phyloP scores from a whole-genome alignment of 495 filamentous ascomycete genomes.

The Lophiotrema nucula region DNA sequence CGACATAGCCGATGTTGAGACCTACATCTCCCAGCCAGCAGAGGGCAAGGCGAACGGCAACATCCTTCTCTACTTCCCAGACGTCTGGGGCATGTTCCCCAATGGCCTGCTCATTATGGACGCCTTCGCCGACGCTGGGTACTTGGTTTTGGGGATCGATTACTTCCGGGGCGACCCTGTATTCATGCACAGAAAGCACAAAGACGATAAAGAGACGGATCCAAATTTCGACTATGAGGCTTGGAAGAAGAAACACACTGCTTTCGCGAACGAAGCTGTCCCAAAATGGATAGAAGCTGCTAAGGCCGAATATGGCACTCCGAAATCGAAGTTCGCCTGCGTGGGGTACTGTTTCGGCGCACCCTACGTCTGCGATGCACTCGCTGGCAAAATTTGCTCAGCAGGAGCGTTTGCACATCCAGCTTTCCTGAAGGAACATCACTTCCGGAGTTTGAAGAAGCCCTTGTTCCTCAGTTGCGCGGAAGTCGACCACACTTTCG shows the following conservation, averaged over 20 bases:
- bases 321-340: conserved; percentile 39
- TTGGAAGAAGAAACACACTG: conserved; percentile 44
- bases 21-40: conserved; percentile 41
- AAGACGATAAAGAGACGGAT: conserved; percentile 36
- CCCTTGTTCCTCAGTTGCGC: conserved; percentile 34
- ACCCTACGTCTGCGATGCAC: conserved; percentile 42
- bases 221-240: conserved; percentile 45
- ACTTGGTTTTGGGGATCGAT: conserved; percentile 43
- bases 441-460: conserved; percentile 38
- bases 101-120: conserved; percentile 46
- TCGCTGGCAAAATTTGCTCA: conserved; percentile 32
- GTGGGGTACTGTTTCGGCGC: conserved; percentile 49
- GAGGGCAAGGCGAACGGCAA: conserved; percentile 40
- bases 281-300: conserved; percentile 42
- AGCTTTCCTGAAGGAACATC: conserved; percentile 42
- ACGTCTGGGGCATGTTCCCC: conserved; percentile 44
- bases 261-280: conserved; percentile 38
- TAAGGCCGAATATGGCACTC: conserved; percentile 36
- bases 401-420: conserved; percentile 49
- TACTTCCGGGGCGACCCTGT: conserved; percentile 48
- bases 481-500: conserved; percentile 36
- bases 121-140: conserved; percentile 46
- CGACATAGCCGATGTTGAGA: conserved; percentile 37
- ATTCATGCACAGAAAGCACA: conserved; percentile 44
- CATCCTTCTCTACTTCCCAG: conserved; percentile 46